Evolutionary conservation across 768 basidiomycete species (phyloP), one percentile per base, ranked within the genome.

Genomic region (Lyophyllum decastes): DNA sequence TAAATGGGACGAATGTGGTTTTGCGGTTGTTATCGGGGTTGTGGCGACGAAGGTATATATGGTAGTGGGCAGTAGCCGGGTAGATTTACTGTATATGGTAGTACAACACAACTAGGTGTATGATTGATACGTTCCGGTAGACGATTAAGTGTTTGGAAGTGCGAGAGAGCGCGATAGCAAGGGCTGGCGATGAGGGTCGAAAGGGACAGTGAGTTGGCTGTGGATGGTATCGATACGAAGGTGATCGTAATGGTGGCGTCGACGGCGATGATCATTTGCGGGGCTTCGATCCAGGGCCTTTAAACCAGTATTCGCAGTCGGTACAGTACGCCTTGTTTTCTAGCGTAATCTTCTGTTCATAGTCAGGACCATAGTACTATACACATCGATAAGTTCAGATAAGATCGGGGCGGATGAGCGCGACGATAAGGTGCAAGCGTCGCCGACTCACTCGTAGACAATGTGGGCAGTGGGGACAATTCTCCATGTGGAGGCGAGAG

Each of bases 361-460:
- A 72, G 64, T 92, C 90, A 1, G 91, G 90, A 21, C 88, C 89
- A 63, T 80, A 78, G 67, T 86, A 90, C 90, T 90, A 64, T 3
- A 40, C 16, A n/a, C 16, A 47, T 54, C 19, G 55, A 57, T 60
- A 25, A 52, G 55, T n/a, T 41, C 48, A 47, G 49, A 56, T 58
- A 49, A 54, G 46, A 60, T 55, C 56, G 58, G 14, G 33, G 17
- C 26, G 22, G 19, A 48, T 43, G 47, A 22, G n/a, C 33, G 19
- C 24, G 65, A 60, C 54, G 54, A 38, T 56, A n/a, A n/a, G 55
- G 27, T 25, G 26, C 46, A 22, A 24, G 45, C 46, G 19, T 52
- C 33, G 38, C 11, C 19, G 22, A 75, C 79, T 47, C 57, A 80
- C 82, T 52, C 76, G 77, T 48, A 72, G 76, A 68, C 81, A 82